phyloP scores from a whole-genome alignment of 768 basidiomycete genomes.

The Tricholoma saponaceum region DNA sequence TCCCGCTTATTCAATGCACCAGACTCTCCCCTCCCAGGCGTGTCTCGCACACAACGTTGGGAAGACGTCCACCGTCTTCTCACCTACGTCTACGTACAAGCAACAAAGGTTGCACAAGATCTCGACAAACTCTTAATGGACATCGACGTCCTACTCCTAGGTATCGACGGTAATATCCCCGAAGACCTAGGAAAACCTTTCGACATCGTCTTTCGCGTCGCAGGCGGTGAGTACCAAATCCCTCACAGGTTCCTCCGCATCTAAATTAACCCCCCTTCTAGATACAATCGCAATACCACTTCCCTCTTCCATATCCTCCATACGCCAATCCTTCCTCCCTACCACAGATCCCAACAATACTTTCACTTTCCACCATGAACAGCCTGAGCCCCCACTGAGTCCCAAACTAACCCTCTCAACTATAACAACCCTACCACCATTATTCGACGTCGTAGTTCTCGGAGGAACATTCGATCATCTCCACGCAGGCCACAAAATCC shows the following conservation, averaged over 20 bases:
- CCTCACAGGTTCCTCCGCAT: not conserved
- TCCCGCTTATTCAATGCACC: conserved; percentile 52
- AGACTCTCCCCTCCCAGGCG: conserved; percentile 13
- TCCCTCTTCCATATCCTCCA: conserved; percentile 34
- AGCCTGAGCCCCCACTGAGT: not conserved
- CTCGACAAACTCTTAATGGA: conserved; percentile 68
- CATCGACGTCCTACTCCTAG: conserved; percentile 72
- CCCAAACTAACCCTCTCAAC: not conserved
- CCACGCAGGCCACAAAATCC: conserved; percentile 95
- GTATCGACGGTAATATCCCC: conserved; percentile 41
- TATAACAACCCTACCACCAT: conserved; percentile 12
- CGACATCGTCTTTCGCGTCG: conserved; percentile 45
- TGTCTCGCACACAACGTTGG: conserved; percentile 49
- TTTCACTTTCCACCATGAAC: conserved; percentile 1
- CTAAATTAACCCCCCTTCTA: conserved; percentile 12
- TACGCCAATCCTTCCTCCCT: conserved; percentile 35
- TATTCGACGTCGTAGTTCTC: conserved; percentile 71
- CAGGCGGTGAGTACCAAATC: conserved; percentile 35
- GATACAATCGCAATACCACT: conserved; percentile 39
- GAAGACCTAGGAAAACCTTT: conserved; percentile 38
- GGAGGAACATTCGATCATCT: conserved; percentile 99
- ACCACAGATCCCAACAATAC: conserved; percentile 17
- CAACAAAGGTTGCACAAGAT: conserved; percentile 70
- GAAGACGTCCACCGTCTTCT: conserved; percentile 70
- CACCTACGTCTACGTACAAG: conserved; percentile 81